Evolutionary conservation across 129 eudicot genomes (phyloP).

Genomic region (Pittosporum tobira): DNA sequence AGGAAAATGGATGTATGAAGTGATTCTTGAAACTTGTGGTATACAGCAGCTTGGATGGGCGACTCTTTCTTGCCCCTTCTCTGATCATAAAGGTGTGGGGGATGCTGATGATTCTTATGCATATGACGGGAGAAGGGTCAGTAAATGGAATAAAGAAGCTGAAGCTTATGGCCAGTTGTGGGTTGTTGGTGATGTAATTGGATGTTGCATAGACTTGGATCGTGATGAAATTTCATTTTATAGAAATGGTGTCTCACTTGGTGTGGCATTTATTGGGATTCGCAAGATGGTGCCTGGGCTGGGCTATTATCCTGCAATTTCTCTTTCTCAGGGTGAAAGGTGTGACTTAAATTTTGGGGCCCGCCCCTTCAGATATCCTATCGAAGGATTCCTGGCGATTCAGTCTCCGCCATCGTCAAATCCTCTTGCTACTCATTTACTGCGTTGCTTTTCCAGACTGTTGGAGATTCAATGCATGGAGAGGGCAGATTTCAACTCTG

Average conservation of each 20-base stretch:
- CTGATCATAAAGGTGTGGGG: constrained; percentile 90
- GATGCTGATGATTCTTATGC: constrained; percentile 97
- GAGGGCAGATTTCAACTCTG: constrained; percentile 40
- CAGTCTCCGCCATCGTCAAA: constrained; percentile 57
- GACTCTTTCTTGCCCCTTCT: constrained; percentile 69
- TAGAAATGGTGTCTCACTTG: constrained; percentile 86
- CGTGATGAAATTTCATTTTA: constrained; percentile 58
- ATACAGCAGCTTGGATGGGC: constrained; percentile 98
- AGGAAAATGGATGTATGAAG: constrained; percentile 99
- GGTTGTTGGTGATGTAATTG: constrained; percentile 96
- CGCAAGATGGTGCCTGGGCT: constrained; percentile 89
- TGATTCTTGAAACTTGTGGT: constrained; percentile 88
- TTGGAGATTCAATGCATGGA: constrained; percentile 59
- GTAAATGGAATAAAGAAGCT: constrained; percentile 80
- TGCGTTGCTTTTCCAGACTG: constrained; percentile 66
- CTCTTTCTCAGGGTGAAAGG: constrained; percentile 93
- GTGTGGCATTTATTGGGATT: constrained; percentile 76
- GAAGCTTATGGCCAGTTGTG: constrained; percentile 85
- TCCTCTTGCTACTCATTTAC: constrained; percentile 38
- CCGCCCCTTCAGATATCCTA: constrained; percentile 66
- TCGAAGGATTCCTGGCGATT: constrained; percentile 73
- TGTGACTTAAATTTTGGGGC: constrained; percentile 90
- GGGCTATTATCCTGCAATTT: constrained; percentile 92
- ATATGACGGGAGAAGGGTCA: constrained; percentile 82
- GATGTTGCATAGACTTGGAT: constrained; percentile 90